These are phyloP conservation scores for Phytophthora vignae DNA, from an alignment of 352 stramenopile genomes.

Conservation along the genomic window DNA sequence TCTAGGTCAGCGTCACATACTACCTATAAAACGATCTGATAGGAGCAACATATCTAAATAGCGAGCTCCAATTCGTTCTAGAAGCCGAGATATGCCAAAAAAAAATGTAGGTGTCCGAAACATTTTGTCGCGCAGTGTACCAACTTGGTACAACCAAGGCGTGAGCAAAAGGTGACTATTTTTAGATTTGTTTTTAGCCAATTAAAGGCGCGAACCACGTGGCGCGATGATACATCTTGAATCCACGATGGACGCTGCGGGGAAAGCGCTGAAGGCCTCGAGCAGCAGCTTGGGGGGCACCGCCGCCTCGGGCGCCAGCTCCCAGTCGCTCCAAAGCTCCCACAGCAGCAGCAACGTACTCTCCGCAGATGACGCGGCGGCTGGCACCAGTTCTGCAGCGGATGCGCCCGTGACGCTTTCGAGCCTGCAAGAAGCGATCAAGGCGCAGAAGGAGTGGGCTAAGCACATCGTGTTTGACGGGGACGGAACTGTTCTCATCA, in stretches of 20 bases:
- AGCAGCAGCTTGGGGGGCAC: background rate
- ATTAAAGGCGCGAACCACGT: too few relatives aligned
- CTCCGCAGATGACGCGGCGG: background rate
- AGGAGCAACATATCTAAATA: too few relatives aligned
- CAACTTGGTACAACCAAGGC: too few relatives aligned
- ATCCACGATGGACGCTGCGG: background rate
- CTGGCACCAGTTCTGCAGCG: background rate
- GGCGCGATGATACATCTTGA: background rate
- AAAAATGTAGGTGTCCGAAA: too few relatives aligned
- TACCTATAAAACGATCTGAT: too few relatives aligned
- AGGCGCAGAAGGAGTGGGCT: constrained; percentile 73
- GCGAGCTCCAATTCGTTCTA: too few relatives aligned
- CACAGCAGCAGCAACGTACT: background rate
- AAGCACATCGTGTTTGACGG: constrained; percentile 71
- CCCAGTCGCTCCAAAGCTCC: background rate
- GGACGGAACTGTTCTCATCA: constrained; percentile 56
- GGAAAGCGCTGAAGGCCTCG: background rate
- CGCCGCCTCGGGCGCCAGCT: background rate
- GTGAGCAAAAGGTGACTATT: too few relatives aligned
- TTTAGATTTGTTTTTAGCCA: too few relatives aligned
- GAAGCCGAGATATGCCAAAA: too few relatives aligned
- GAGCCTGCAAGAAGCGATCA: constrained; percentile 60
- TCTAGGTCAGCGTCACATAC: too few relatives aligned
- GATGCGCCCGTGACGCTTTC: constrained; percentile 45
- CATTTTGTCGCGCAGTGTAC: too few relatives aligned